phyloP scores from a whole-genome alignment of 192 early-diverging fungal species.

The Coemansia sp. region DNA sequence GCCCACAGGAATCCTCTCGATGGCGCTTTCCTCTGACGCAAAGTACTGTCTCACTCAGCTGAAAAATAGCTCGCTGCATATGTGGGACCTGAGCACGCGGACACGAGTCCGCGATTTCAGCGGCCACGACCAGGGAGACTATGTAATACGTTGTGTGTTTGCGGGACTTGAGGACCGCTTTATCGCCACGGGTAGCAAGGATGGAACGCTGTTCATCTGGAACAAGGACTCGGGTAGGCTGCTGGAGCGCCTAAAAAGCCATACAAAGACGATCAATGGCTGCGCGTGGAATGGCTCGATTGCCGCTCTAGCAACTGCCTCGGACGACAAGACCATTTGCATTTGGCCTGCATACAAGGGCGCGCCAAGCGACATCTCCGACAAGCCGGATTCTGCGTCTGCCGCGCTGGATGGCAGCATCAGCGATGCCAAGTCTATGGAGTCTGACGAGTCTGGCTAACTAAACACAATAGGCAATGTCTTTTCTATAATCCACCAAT shows the following conservation, averaged over 20 bases:
- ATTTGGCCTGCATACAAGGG: slow-evolving; percentile 48
- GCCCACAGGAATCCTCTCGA: slow-evolving; percentile 57
- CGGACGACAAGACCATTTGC: slow-evolving; percentile 46
- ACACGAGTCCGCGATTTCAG: slow-evolving; percentile 69
- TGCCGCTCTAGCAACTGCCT: slow-evolving; percentile 37
- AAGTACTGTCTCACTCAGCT: slow-evolving; percentile 50
- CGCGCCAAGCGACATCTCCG: slow-evolving; percentile 27
- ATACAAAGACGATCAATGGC: slow-evolving; percentile 36
- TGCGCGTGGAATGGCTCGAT: slow-evolving; percentile 34
- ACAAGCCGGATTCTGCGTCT: no score
- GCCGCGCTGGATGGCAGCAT: no score
- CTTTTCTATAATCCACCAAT: no score
- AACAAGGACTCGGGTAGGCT: slow-evolving; percentile 34
- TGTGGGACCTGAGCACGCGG: slow-evolving; percentile 78
- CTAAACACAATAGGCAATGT: no score
- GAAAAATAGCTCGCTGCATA: slow-evolving; percentile 69
- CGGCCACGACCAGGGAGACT: slow-evolving; percentile 73
- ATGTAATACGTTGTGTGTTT: slow-evolving; percentile 90
- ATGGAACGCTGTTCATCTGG: slow-evolving; percentile 44
- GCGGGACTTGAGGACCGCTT: slow-evolving; percentile 80
- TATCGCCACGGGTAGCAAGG: slow-evolving; percentile 91
- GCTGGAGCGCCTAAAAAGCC: slow-evolving; percentile 33
- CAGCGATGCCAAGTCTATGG: slow-evolving; percentile 1
- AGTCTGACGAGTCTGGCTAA: no score
- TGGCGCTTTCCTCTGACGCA: slow-evolving; percentile 62